Conservation (phyloP, 805 yeast species). For the Yamadazyma philogaea region DNA sequence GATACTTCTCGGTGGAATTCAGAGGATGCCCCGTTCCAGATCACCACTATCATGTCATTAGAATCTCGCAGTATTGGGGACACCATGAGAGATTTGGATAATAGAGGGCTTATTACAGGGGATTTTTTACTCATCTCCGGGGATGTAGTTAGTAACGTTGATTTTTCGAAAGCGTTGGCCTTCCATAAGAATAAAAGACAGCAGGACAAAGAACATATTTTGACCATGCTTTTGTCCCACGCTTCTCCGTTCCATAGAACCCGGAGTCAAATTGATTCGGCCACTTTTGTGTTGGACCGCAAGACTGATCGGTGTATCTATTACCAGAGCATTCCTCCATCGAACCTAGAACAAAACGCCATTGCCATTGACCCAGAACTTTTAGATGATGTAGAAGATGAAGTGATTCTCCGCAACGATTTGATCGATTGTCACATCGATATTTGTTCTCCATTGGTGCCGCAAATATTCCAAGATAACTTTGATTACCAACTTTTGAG, state of each 20-base stretch:
- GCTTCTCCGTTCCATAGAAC: conserved; percentile 85
- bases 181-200: conserved; percentile 70
- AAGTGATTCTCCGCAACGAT: conserved; percentile 82
- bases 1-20: conserved; percentile 65
- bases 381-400: conserved; percentile 65
- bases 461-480: conserved; percentile 92
- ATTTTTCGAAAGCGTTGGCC: conserved; percentile 67
- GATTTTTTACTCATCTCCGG: conserved; percentile 91
- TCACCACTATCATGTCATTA: conserved; percentile 75
- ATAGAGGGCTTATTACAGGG: conserved; percentile 82
- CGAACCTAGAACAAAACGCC: conserved; percentile 30
- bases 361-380: conserved; percentile 81
- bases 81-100: conserved; percentile 93
- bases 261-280: conserved; percentile 76
- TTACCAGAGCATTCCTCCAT: conserved; percentile 74
- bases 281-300: conserved; percentile 78
- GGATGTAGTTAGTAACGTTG: conserved; percentile 91
- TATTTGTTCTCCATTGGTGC: conserved; percentile 91
- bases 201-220: conserved; percentile 83
- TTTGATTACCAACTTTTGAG: conserved; percentile 89
- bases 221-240: conserved; percentile 88
- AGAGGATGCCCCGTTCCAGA: conserved; percentile 73
- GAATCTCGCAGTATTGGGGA: conserved; percentile 94
- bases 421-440: conserved; percentile 95
- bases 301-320: conserved; percentile 73